phyloP scores from a whole-genome alignment of 2,329 filamentous ascomycete genomes.

The Fusarium sp. region DNA sequence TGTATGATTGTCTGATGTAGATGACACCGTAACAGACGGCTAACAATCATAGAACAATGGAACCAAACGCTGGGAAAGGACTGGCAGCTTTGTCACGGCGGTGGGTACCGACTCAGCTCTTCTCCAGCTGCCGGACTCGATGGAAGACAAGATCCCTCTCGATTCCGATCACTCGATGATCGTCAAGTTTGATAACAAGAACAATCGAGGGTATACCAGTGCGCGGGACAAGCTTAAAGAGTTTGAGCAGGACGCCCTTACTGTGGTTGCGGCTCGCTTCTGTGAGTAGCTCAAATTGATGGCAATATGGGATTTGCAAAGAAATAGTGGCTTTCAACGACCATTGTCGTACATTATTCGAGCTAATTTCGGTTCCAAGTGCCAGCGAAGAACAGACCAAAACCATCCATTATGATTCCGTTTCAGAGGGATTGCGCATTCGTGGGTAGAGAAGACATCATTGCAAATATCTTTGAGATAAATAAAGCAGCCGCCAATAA shows the following conservation, averaged over 20 bases:
- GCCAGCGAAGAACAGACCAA: too few species aligned
- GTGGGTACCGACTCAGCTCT: background rate
- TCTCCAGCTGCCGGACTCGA: background rate
- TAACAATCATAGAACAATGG: background rate
- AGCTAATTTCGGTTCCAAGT: too few species aligned
- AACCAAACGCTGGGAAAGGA: background rate
- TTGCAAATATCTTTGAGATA: too few species aligned
- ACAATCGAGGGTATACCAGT: background rate
- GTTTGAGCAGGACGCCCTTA: background rate
- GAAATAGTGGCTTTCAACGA: too few species aligned
- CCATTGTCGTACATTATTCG: too few species aligned
- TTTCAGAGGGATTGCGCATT: too few species aligned
- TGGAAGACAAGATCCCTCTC: conserved; percentile 1
- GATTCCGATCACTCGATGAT: background rate
- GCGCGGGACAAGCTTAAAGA: background rate
- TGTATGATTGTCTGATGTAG: background rate
- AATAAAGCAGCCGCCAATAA: too few species aligned
- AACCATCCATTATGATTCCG: too few species aligned
- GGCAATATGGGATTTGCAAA: too few species aligned
- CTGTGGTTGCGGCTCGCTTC: background rate
- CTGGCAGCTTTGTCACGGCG: background rate
- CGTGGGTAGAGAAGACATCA: too few species aligned
- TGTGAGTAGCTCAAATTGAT: background rate
- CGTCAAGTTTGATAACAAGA: background rate
- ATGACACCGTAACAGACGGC: background rate